These are phyloP conservation scores for Pseudocercospora eumusae DNA, from an alignment of 2,329 filamentous ascomycete species.

Conservation along the genomic window DNA sequence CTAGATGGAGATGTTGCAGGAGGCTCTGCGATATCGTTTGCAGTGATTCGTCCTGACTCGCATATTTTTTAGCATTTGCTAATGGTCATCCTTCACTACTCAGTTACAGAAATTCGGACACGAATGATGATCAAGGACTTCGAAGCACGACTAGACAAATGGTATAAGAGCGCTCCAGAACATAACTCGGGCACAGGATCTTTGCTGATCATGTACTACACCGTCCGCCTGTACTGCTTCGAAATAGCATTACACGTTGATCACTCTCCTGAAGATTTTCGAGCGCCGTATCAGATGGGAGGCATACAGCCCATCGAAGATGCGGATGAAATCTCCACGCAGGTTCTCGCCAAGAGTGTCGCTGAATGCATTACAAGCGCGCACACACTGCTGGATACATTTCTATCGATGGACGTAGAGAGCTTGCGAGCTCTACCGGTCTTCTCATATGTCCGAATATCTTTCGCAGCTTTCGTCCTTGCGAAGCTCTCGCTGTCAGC, in stretches of 20 bases:
- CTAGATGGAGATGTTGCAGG: background rate
- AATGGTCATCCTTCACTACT: background rate
- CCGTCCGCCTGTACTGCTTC: slow-evolving; percentile 72
- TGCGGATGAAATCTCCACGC: slow-evolving; percentile 43
- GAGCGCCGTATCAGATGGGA: slow-evolving; percentile 49
- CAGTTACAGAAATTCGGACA: slow-evolving; percentile 61
- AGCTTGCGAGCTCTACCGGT: slow-evolving; percentile 67
- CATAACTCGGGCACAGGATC: slow-evolving; percentile 50
- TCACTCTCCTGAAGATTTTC: slow-evolving; percentile 57
- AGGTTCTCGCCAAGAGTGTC: slow-evolving; percentile 66
- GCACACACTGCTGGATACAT: slow-evolving; percentile 66
- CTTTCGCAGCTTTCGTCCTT: slow-evolving; percentile 69
- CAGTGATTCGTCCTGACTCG: background rate
- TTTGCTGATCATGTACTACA: slow-evolving; percentile 63
- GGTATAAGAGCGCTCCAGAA: slow-evolving; percentile 55
- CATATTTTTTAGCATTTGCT: background rate
- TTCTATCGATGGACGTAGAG: slow-evolving; percentile 61
- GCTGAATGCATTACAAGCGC: slow-evolving; percentile 67
- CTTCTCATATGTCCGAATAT: slow-evolving; percentile 69
- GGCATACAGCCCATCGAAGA: slow-evolving; percentile 43
- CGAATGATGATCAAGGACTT: slow-evolving; percentile 66
- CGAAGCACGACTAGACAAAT: slow-evolving; percentile 64
- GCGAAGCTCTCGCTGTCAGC: slow-evolving; percentile 74
- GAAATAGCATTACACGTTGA: slow-evolving; percentile 72
- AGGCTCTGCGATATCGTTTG: background rate